Percentiles rank a stretch among this genome's conserved stretches.
Conservation (phyloP, 371 early-diverging fungal species). For the Zancudomyces culisetae region DNA sequence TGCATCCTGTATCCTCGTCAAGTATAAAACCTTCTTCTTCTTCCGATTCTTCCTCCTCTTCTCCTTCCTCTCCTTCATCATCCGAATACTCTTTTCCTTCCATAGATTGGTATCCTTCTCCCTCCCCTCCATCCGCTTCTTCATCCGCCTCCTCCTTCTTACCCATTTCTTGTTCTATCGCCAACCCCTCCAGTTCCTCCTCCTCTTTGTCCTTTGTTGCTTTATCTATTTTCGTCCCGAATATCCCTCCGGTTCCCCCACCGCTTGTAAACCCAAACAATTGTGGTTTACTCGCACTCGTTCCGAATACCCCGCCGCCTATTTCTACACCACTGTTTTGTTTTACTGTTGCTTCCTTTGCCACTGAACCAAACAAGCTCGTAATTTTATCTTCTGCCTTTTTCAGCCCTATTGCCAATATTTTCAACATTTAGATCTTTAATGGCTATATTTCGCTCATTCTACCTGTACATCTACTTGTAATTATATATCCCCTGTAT, state of each 20-base stretch:
- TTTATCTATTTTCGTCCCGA: neutral
- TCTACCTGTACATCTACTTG: too few species aligned
- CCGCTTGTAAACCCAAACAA: too few species aligned
- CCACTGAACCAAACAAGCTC: too few species aligned
- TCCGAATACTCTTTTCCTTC: conserved; percentile 33
- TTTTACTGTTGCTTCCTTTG: neutral
- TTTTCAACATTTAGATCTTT: too few species aligned
- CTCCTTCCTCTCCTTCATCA: conserved; percentile 24
- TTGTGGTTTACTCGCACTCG: neutral
- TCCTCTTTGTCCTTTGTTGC: neutral
- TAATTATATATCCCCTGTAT: too few species aligned
- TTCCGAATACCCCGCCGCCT: neutral
- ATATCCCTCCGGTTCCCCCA: too few species aligned
- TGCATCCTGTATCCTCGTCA: conserved; percentile 8
- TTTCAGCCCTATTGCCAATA: too few species aligned
- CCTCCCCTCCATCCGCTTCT: conserved; percentile 15
- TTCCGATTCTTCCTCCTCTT: conserved; percentile 9
- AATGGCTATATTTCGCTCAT: too few species aligned
- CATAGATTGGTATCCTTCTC: conserved; percentile 4
- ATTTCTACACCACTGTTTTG: neutral
- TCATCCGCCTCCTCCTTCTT: conserved; percentile 25
- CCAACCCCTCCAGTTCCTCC: neutral
- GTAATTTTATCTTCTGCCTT: too few species aligned
- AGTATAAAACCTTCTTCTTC: conserved; percentile 9
- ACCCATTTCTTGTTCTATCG: conserved; percentile 18